Base-by-base conservation (phyloP, 2,329 filamentous ascomycete species). In the Xylariaceae sp. region DNA sequence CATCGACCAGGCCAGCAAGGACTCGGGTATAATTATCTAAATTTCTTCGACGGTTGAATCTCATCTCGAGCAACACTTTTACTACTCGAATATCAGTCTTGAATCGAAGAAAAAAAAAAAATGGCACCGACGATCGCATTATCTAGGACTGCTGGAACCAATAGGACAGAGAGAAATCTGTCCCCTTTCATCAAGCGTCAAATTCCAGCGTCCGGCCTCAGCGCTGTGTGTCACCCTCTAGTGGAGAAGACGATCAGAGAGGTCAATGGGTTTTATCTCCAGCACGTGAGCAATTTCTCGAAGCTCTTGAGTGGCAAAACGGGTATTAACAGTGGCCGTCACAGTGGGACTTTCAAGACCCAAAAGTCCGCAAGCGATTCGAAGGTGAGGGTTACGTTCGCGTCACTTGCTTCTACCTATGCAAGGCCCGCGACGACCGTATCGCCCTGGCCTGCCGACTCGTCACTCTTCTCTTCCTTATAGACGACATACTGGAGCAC, bases 391-490 rank as follows among this genome's bases (percentile, higher is more conserved):
- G 67, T 1, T 73, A 71, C 48, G 65, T 70, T 6, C 57, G 62
- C 2, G 69, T 71, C n/a, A 73, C 72, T 0, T 77, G 74, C 56
- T 61, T 70, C 6, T 72, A 72, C 47, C 75, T 70, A 48, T 74
- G 73, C 0, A 53, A 59, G 23, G 70, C 74, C 1, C 23, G 61
- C 15, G 69, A 75, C 50, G 72, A 74, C 44, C 59, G 75, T 2
- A 75, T 77, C 18, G 40, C 61, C 8, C 73, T 68, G 42, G 73
- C 70, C 1, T 75, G 73, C 56, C 60, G 65, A 3, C 63, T 79
- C 0, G 50, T 76, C 5, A 74, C 74, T 0, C 23, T 76, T 1
- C 57, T 75, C 1, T 78, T 78, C 48, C 53, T 78, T 1, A 67
- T 77, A 23, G 75, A 78, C 58, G 75, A 57, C 16, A 8, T 52